phyloP scores from a whole-genome alignment of 1,284 basidiomycete genomes.

The Gymnopus androsaceus region DNA sequence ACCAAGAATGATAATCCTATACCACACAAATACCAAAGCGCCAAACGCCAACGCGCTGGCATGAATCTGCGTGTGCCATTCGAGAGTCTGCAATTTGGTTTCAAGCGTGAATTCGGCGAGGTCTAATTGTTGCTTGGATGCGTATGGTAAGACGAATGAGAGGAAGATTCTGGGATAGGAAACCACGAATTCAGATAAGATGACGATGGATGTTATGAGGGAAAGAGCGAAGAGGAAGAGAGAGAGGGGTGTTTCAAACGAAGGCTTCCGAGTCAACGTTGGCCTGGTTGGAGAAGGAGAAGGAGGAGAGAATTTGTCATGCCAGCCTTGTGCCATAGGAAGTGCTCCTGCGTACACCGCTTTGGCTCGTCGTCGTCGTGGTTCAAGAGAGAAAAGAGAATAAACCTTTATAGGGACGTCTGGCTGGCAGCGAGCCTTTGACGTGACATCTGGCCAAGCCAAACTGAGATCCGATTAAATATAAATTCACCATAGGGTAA shows the following conservation, averaged over 20 bases:
- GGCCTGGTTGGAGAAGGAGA: too few species aligned
- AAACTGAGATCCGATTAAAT: too few species aligned
- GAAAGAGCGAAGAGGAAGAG: conserved; percentile 6
- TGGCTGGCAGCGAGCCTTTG: too few species aligned
- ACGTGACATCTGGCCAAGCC: too few species aligned
- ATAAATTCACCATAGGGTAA: too few species aligned
- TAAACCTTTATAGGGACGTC: too few species aligned
- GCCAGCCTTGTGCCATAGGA: too few species aligned
- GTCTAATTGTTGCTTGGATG: neutral
- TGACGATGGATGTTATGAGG: neutral
- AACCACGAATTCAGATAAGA: conserved; percentile 7
- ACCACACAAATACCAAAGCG: conserved; percentile 5
- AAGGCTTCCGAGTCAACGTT: too few species aligned
- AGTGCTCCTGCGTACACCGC: too few species aligned
- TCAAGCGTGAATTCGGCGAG: neutral
- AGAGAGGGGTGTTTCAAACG: neutral
- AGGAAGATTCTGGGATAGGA: neutral
- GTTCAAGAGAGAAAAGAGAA: too few species aligned
- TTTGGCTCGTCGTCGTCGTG: too few species aligned
- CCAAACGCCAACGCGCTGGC: conserved; percentile 11
- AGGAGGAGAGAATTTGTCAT: too few species aligned
- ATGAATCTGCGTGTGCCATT: conserved; percentile 8
- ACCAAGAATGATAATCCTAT: neutral
- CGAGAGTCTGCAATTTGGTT: neutral
- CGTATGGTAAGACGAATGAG: neutral